These are phyloP conservation scores for Stevia rebaudiana DNA, from an alignment of 140 eudicot genomes.

Conservation along the genomic window DNA sequence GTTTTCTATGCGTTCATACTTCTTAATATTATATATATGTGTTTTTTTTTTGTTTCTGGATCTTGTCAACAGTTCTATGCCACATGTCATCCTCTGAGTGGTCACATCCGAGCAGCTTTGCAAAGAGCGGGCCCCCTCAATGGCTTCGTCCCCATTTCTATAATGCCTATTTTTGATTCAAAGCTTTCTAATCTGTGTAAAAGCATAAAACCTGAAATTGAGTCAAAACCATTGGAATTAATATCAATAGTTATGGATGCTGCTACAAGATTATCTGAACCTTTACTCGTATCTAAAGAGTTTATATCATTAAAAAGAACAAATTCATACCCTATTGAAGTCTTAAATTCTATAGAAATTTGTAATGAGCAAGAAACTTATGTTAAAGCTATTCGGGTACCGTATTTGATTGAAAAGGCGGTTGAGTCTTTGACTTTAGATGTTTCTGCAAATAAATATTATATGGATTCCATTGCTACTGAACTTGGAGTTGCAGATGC, in stretches of 20 bases:
- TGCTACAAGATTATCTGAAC: slow-evolving; percentile 40
- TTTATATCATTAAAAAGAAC: slow-evolving; percentile 50
- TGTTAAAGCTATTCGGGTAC: slow-evolving; percentile 48
- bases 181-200: slow-evolving; percentile 67
- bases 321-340: slow-evolving; percentile 54
- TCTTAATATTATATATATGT: background rate
- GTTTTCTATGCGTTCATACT: background rate
- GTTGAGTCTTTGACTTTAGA: slow-evolving; percentile 47
- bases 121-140: slow-evolving; percentile 54
- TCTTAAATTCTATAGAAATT: slow-evolving; percentile 33
- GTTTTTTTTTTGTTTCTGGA: slow-evolving; percentile 22
- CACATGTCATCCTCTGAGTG: slow-evolving; percentile 64
- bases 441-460: slow-evolving; percentile 48
- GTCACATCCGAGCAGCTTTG: slow-evolving; percentile 78
- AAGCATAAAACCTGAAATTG: slow-evolving; percentile 51
- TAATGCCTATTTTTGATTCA: slow-evolving; percentile 52
- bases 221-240: slow-evolving; percentile 45
- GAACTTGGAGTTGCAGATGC: slow-evolving; percentile 73
- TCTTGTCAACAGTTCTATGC: slow-evolving; percentile 50
- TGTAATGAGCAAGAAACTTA: slow-evolving; percentile 25
- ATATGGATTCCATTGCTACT: slow-evolving; percentile 72
- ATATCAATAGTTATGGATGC: slow-evolving; percentile 44
- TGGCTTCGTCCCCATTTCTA: slow-evolving; percentile 64
- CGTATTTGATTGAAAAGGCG: slow-evolving; percentile 40
- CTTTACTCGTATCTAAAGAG: slow-evolving; percentile 40